Base-by-base conservation (phyloP, 495 filamentous ascomycete genomes). In the Penicillium egyptiacum region DNA sequence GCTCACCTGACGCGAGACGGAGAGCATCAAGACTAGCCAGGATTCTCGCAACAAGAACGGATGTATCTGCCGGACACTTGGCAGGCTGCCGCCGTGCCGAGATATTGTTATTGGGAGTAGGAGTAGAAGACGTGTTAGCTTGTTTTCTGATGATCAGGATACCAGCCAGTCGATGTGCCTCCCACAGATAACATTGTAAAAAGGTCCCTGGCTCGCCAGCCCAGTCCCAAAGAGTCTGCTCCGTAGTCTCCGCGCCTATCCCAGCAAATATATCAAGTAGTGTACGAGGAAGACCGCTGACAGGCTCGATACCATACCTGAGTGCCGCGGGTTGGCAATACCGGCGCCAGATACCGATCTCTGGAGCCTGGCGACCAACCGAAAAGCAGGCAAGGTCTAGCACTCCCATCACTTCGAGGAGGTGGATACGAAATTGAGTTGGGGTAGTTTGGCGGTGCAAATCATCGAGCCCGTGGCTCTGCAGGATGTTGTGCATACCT, bases 321-420 rank as follows among this genome's bases (percentile, higher is more conserved):
- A 53, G 56, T 25, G 20, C 42, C n/a, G 41, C 51, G 10, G 55
- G 44, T 14, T 65, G 68, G 20, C 70, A 72, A 26, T 71, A 65
- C 4, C 60, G 58, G 14, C 66, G 55, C 72, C 71, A 74, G 46
- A 75, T 64, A 4, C 68, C 68, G 16, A 75, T 61, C 8, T 39
- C 39, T 4, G 70, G 60, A 30, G 44, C 65, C 25, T 65, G 68
- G 6, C 71, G 68, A 14, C 71, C 72, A 12, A 75, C 30, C 0
- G 66, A 49, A 37, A 74, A 68, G 2, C 62, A 66, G 0, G 67
- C 64, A 1, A 75, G 49, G 37, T 75, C 72, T 68, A 75, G 70
- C 0, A 74, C 61, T 0, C 72, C 71, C 72, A 75, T 74, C 8
- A 74, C 72, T 42, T 75, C 72, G 3, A 72, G 53, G 1, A 72